Conservation (phyloP, 768 basidiomycete genomes). For the Tricholomella constricta region DNA sequence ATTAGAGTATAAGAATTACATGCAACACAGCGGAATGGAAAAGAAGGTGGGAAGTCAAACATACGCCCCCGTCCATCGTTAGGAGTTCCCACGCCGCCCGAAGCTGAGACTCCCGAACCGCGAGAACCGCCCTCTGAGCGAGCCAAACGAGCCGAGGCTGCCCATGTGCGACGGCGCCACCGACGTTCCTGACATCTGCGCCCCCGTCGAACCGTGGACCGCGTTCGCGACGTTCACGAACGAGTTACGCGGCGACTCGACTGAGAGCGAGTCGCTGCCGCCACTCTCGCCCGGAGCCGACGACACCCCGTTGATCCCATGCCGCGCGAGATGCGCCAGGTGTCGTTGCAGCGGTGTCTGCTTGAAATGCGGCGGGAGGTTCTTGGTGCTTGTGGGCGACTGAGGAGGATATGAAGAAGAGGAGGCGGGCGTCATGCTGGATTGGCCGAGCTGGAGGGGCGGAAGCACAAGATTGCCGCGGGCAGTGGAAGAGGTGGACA, state of each 20-base stretch:
- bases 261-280: conserved; percentile 60
- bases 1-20: conserved; percentile 9
- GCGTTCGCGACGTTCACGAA: conserved; percentile 71
- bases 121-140: conserved; percentile 73
- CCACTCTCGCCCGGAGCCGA: conserved; percentile 70
- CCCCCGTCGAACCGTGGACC: conserved; percentile 37
- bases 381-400: conserved; percentile 31
- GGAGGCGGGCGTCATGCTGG: conserved; percentile 46
- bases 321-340: conserved; percentile 77
- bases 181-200: conserved; percentile 56
- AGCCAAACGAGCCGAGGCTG: conserved; percentile 57
- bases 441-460: conserved; percentile 52
- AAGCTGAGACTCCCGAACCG: conserved; percentile 76
- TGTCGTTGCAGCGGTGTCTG: conserved; percentile 81
- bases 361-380: conserved; percentile 37
- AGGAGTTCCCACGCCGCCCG: conserved; percentile 46
- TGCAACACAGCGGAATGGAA: too few species aligned
- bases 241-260: conserved; percentile 73
- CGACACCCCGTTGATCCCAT: conserved; percentile 81
- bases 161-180: conserved; percentile 66
- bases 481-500: conserved; percentile 47
- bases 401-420: conserved; percentile 46
- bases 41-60: conserved; percentile 16
- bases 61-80: conserved; percentile 1
- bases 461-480: conserved; percentile 49